Evolutionary conservation across 768 basidiomycete species (phyloP), one percentile per base, ranked within the genome.

Genomic region (Boletus rubescentipes): DNA sequence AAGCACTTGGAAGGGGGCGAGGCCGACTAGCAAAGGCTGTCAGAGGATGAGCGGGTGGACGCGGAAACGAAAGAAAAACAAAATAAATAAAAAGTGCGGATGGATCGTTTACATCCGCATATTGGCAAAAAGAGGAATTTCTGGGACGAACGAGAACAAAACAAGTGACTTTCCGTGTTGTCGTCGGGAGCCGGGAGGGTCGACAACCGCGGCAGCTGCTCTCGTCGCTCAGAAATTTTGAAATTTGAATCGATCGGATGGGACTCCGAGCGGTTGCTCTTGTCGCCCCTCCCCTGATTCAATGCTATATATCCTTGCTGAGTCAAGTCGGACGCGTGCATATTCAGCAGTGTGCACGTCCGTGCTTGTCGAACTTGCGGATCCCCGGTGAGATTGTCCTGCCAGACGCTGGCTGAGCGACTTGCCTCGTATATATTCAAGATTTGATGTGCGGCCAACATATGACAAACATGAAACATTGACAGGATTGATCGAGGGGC

Each of bases 381-480:
- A 57, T 57, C 42, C 20, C 12, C 10, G 30, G 16, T 16, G 39
- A 51, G 57, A 11, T 42, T 11, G 47, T 38, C 9, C 18, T 35
- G 6, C 21, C 5, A 37, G 47, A 43, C 48, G 48, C 12, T 32
- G 9, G 40, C 16, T 51, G 12, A 20, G 29, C 36, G 36, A 53
- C 52, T 49, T 32, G 54, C 26, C 47, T 60, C 44, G 43, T 42
- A 41, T 42, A 31, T 18, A 57, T 54, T 56, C 54, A 45, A 58
- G 48, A 46, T 54, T 57, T 45, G n/a, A 56, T 51, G 46, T 50
- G 46, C 39, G 46, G 26, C 41, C 26, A 51, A 23, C 46, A 51
- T 48, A 63, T 69, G 69, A 69, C 59, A 69, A 63, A 65, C 63
- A 57, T 77, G 77, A 80, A 77, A 79, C 78, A 76, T 53, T 48